Evolutionary conservation across 768 basidiomycete species (phyloP).

Genomic region (Amanita muscaria): DNA sequence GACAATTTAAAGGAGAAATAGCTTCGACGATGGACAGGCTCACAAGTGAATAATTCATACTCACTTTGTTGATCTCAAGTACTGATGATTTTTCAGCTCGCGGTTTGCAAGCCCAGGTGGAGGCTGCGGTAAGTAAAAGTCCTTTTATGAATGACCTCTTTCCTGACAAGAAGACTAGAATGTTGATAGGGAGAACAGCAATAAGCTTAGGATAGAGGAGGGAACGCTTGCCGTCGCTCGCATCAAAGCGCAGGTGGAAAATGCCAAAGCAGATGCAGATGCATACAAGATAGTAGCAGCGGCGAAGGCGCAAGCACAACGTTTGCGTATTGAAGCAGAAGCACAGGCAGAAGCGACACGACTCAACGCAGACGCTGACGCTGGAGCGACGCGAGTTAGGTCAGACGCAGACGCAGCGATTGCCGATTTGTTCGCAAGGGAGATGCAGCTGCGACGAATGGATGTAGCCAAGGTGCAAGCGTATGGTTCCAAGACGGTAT

Average conservation of each 20-base stretch:
- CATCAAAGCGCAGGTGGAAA: conserved; percentile 61
- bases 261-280: conserved; percentile 64
- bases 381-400: conserved; percentile 56
- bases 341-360: conserved; percentile 73
- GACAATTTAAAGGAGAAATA: conserved; percentile 86
- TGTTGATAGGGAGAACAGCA: conserved; percentile 81
- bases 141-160: neutral
- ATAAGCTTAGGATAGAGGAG: conserved; percentile 80
- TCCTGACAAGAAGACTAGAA: conserved; percentile 36
- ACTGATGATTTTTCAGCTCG: conserved; percentile 35
- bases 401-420: conserved; percentile 56
- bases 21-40: conserved; percentile 80
- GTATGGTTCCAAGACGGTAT: conserved; percentile 61
- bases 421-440: conserved; percentile 57
- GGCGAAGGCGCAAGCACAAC: conserved; percentile 64
- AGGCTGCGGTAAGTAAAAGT: conserved; percentile 54
- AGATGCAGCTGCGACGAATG: conserved; percentile 64
- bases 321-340: conserved; percentile 65
- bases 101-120: conserved; percentile 80
- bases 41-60: conserved; percentile 29
- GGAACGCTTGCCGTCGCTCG: conserved; percentile 68
- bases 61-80: neutral
- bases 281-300: conserved; percentile 68
- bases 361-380: conserved; percentile 69
- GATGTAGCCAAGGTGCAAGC: conserved; percentile 57